phyloP scores from a whole-genome alignment of 2,329 filamentous ascomycete species.

The Colletotrichum paranaense region DNA sequence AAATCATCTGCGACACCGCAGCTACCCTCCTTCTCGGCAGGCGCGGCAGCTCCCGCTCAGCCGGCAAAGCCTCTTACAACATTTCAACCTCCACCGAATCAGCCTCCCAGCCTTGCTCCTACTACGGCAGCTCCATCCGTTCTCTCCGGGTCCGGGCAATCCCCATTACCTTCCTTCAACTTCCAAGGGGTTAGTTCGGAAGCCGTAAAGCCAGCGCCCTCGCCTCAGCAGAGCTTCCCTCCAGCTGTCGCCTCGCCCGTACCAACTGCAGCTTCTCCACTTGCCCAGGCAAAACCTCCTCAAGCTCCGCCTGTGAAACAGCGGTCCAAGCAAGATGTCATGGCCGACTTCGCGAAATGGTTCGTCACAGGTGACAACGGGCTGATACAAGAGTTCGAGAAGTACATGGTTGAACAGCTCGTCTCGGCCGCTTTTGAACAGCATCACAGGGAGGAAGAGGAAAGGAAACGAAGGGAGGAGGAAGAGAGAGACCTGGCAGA shows the following conservation, averaged over 20 bases:
- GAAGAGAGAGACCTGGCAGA: conserved; percentile 58
- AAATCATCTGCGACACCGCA: conserved; percentile 24
- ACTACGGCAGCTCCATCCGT: conserved; percentile 35
- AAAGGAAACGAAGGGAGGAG: conserved; percentile 57
- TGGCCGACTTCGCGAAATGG: conserved; percentile 65
- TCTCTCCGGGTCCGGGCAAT: conserved; percentile 10
- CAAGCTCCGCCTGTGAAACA: background rate
- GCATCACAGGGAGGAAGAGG: conserved; percentile 53
- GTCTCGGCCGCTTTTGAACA: conserved; percentile 54
- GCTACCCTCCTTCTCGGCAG: background rate
- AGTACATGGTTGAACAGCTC: conserved; percentile 57
- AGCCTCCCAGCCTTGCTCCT: conserved; percentile 5
- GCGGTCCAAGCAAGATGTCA: conserved; percentile 47
- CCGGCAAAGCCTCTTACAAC: conserved; percentile 39
- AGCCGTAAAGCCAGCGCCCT: background rate
- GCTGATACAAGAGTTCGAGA: conserved; percentile 62
- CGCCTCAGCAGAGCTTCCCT: background rate
- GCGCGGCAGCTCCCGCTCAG: background rate
- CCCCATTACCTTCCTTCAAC: conserved; percentile 8
- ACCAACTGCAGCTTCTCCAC: conserved; percentile 24
- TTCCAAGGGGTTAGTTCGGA: background rate
- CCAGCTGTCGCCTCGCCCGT: background rate
- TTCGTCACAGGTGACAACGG: conserved; percentile 65
- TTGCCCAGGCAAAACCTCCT: background rate
- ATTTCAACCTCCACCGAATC: conserved; percentile 11